Evolutionary conservation across 225 moss, liverwort and hornwort genomes (phyloP).

Genomic region (Marchantia paleacea): DNA sequence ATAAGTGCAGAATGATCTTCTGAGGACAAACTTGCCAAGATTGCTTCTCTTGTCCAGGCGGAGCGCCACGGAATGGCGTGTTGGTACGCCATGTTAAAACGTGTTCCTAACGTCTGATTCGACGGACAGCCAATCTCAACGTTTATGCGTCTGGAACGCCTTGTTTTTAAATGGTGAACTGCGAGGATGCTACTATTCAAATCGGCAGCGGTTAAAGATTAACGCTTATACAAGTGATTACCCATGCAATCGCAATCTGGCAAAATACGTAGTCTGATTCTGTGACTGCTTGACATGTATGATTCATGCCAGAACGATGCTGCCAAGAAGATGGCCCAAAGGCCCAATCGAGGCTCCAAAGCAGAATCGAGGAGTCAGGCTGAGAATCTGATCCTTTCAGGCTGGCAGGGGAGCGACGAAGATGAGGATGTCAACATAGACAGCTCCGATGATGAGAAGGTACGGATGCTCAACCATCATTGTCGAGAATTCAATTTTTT

Average conservation of each 20-base stretch:
- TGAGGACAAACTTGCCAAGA: no score
- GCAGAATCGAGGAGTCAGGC: slow-evolving; percentile 1
- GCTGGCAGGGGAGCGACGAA: slow-evolving; percentile 39
- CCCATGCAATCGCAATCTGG: not conserved
- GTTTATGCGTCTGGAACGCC: no score
- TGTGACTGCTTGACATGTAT: not conserved
- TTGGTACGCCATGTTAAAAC: no score
- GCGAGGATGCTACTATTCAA: not conserved
- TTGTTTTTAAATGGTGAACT: not conserved
- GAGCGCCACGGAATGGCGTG: no score
- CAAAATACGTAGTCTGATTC: not conserved
- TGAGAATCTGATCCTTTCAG: slow-evolving; percentile 28
- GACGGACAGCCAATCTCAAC: no score
- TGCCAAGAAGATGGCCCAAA: slow-evolving; percentile 28
- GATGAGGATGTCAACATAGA: slow-evolving; percentile 43
- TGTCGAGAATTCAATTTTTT: not conserved
- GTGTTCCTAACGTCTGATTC: no score
- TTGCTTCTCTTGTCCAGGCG: no score
- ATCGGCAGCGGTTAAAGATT: not conserved
- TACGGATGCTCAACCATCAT: not conserved
- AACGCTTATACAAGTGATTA: not conserved
- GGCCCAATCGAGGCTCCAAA: not conserved
- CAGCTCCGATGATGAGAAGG: slow-evolving; percentile 30
- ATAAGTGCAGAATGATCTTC: no score
- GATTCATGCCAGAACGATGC: slow-evolving; percentile 27